Evolutionary conservation across 2,329 filamentous ascomycete genomes (phyloP), one percentile per base, ranked within the genome.

Genomic region (Cadophora luteo-olivacea): DNA sequence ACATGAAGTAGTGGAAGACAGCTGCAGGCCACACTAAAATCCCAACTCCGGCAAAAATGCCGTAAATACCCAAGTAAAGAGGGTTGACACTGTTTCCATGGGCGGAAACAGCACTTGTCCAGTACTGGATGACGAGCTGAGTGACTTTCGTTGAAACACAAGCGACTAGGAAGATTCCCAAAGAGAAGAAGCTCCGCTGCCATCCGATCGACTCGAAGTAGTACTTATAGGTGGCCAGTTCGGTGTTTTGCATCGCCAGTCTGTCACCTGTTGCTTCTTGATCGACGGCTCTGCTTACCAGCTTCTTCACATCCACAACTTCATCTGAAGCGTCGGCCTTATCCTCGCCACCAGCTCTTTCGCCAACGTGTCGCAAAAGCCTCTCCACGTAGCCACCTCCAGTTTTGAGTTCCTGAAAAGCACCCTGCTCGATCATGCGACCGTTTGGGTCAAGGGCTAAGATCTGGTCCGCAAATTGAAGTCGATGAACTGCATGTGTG

Each of bases 401-500:
- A 0, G 60, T 65, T 60, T 77, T 78, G 11, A 81, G 72, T 8
- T 77, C 73, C 16, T 78, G 74, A 57, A 80, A 80, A 12, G 68
- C 70, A 6, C 80, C 80, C 73, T 81, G 79, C 68, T 81, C 77
- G 1, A 70, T 61, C 12, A 81, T 75, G 33, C 64, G 75, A 24
- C 80, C 80, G 22, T 19, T 29, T 8, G 25, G 19, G 14, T 48
- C 29, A 29, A 24, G 29, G 16, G 77, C 76, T 32, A 82, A 75
- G 22, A 81, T 77, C 29, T 81, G 77, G 68, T 81, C 79, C n/a
- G 78, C 78, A 61, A 79, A 78, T 11, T 76, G 76, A 0, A 81
- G 54, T 38, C 68, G 61, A 16, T 73, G 69, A 52, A 76, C 69
- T 11, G 74, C 75, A 68, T 77, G 80, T 0, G 80, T 82, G 4